Evolutionary conservation across 768 basidiomycete genomes (phyloP).

Genomic region (Lepiota subincarnata): DNA sequence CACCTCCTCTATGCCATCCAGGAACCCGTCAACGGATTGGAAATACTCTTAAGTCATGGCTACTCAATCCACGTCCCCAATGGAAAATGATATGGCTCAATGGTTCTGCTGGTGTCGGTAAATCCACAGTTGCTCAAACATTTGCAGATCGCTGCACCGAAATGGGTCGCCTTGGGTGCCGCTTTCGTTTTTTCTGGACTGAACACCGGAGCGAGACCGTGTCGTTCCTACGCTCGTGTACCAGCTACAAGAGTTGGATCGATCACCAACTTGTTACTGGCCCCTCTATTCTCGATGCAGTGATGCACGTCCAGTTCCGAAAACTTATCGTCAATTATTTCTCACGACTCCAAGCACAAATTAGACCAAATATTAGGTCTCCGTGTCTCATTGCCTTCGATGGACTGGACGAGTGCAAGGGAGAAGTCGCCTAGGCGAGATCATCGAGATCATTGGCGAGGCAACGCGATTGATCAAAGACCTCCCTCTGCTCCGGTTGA

Average conservation of each 20-base stretch:
- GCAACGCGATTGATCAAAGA: not conserved
- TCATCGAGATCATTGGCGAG: not conserved
- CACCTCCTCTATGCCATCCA: not conserved
- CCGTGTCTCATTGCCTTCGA: constrained; percentile 6
- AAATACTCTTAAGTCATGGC: not conserved
- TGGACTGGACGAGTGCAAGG: constrained; percentile 11
- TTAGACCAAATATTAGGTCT: not conserved
- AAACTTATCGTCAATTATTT: constrained; percentile 5
- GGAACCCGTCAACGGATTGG: constrained; percentile 6
- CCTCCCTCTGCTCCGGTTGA: not conserved
- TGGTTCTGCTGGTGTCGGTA: constrained; percentile 9
- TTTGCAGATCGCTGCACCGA: not conserved
- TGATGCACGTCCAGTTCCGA: not conserved
- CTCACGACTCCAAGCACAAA: not conserved
- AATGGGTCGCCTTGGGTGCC: not conserved
- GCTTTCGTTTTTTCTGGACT: too few relatives aligned
- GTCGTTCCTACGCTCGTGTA: too few relatives aligned
- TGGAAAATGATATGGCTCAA: constrained; percentile 1
- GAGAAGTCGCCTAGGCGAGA: not conserved
- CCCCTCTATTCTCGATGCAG: constrained; percentile 1
- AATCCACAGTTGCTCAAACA: constrained; percentile 10
- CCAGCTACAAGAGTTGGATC: not conserved
- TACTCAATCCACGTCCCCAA: not conserved
- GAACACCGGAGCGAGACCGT: too few relatives aligned
- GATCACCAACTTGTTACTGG: not conserved